Evolutionary conservation across 192 early-diverging fungal genomes (phyloP).

Genomic region (Podila epigama): DNA sequence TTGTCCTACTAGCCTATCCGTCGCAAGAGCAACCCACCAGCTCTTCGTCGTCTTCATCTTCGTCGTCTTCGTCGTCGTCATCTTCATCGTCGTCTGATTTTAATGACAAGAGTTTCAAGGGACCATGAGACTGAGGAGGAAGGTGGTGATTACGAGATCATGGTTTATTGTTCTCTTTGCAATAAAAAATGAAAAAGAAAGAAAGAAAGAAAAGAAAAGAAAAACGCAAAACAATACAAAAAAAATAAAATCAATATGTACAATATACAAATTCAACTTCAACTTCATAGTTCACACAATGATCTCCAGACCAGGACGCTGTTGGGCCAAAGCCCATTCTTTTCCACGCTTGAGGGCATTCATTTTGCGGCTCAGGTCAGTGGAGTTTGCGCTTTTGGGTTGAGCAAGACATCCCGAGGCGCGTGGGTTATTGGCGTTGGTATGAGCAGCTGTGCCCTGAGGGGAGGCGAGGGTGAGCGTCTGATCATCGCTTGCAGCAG

Average conservation of each 20-base stretch:
- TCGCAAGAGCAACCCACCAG: conserved; percentile 6
- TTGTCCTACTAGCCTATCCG: conserved; percentile 38
- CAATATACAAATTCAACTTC: neutral
- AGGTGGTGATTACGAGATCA: too few relatives aligned
- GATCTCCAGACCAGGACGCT: conserved; percentile 34
- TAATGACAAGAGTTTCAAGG: too few relatives aligned
- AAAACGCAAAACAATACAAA: neutral
- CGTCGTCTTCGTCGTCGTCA: neutral
- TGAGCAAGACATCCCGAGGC: neutral
- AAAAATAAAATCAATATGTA: neutral
- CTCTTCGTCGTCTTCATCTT: neutral
- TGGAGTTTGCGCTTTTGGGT: neutral
- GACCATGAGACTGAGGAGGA: too few relatives aligned
- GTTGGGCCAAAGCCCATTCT: conserved; percentile 44
- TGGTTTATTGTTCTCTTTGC: neutral
- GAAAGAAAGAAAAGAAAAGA: neutral
- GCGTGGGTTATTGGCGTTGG: neutral
- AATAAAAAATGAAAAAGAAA: neutral
- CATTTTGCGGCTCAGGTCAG: conserved; percentile 28
- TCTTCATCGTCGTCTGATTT: neutral
- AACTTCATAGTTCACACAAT: conserved; percentile 14
- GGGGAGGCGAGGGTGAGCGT: too few relatives aligned
- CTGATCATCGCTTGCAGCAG: too few relatives aligned
- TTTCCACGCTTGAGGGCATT: conserved; percentile 36
- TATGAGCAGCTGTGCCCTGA: neutral